Evolutionary conservation across 1,284 basidiomycete species (phyloP), one percentile per base, ranked within the genome.

Genomic region (Coniophora puteana): DNA sequence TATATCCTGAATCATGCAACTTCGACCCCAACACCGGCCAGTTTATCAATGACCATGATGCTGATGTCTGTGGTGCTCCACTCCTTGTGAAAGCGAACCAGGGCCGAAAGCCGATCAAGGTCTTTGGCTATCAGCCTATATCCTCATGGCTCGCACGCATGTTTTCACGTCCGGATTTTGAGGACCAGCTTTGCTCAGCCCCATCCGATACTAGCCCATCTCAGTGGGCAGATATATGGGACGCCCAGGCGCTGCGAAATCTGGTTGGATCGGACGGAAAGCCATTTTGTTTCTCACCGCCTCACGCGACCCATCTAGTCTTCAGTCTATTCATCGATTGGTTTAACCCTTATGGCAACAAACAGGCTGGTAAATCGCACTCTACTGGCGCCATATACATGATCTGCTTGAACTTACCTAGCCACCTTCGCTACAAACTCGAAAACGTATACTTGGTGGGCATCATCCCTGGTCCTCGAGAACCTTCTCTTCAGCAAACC

Each of bases 401-500:
- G 46, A 48, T 48, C 21, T 56, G 53, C 44, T 43, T 56, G 18
- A 59, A 55, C 38, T 46, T 62, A n/a, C 56, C 55, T 8, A 36
- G 40, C 14, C 45, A 51, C 30, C 36, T 53, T 16, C 52, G 51
- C 22, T 56, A 57, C 38, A 34, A 41, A 25, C 41, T 47, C 4
- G 58, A 62, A 38, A 58, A 56, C 41, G 43, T 62, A 20, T 62
- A 50, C 40, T 40, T 61, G 13, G 44, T 41, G 8, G 52, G 55
- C n/a, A 45, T 61, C 10, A 52, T 61, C 6, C 52, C 54, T 20
- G 54, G 56, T 5, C 54, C 55, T 12, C 30, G 46, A 27, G 45
- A 50, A 43, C 53, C 57, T 32, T 27, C 32, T 2, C 35, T 45
- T 2, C 35, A 48, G 16, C 43, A 53, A 33, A 47, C 50, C 16